phyloP scores from a whole-genome alignment of 2,329 filamentous ascomycete genomes.

The Sporothrix humicola region DNA sequence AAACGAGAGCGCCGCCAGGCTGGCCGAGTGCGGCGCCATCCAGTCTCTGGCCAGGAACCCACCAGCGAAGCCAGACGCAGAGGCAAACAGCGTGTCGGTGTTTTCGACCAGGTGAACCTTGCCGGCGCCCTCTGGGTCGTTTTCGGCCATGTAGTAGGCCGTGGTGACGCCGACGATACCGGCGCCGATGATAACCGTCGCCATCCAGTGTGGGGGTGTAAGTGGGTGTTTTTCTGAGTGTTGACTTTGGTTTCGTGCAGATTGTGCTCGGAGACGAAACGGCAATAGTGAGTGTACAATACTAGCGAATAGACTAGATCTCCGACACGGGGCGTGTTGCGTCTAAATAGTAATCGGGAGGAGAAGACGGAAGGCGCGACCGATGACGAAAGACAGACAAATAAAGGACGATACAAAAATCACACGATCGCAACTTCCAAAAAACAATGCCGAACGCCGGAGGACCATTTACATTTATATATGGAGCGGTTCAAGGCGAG shows the following conservation, averaged over 20 bases:
- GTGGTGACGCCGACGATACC: constrained; percentile 74
- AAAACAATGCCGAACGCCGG: neutral
- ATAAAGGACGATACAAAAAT: neutral
- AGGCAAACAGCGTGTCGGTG: constrained; percentile 66
- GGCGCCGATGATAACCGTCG: constrained; percentile 70
- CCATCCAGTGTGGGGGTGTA: constrained; percentile 42
- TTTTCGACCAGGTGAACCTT: constrained; percentile 56
- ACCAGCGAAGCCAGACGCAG: constrained; percentile 74
- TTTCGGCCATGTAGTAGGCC: constrained; percentile 71
- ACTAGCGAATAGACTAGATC: too few relatives aligned
- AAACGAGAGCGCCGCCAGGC: constrained; percentile 71
- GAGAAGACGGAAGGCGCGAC: neutral
- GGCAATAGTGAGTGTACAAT: neutral
- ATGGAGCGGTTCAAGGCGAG: neutral
- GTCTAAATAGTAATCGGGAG: neutral
- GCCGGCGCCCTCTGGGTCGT: constrained; percentile 45
- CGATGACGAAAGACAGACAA: neutral
- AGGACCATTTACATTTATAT: neutral
- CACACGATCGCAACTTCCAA: neutral
- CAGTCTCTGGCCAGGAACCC: constrained; percentile 78
- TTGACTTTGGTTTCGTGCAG: neutral
- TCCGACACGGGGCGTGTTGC: too few relatives aligned
- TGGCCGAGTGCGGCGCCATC: constrained; percentile 62
- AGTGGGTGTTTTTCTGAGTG: neutral
- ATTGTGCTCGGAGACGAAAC: neutral